Percentiles rank a stretch among this genome's conserved stretches.
Evolutionary conservation across 2,329 filamentous ascomycete genomes (phyloP).

Genomic region (Ophiostoma populinum): DNA sequence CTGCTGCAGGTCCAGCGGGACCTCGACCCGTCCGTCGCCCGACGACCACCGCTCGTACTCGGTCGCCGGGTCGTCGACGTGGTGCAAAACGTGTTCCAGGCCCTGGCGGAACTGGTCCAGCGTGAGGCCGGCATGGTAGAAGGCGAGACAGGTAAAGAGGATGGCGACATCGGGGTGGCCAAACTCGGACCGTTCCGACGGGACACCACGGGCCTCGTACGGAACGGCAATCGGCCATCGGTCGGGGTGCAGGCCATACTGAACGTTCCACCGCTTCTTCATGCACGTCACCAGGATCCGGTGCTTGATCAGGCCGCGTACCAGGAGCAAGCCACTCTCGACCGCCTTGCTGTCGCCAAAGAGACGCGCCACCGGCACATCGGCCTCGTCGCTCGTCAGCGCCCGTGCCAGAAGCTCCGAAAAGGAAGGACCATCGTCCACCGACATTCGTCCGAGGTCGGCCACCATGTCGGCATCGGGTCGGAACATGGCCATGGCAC

Average conservation of each 20-base stretch:
- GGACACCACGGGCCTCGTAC: slow-evolving; percentile 47
- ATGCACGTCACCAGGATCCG: slow-evolving; percentile 41
- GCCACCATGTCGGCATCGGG: neutral
- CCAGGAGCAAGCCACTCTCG: slow-evolving; percentile 25
- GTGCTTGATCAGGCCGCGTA: slow-evolving; percentile 46
- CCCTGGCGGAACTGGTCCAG: slow-evolving; percentile 29
- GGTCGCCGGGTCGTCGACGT: slow-evolving; percentile 34
- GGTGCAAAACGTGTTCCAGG: slow-evolving; percentile 31
- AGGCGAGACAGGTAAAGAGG: slow-evolving; percentile 44
- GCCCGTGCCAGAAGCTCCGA: neutral
- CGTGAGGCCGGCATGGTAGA: slow-evolving; percentile 45
- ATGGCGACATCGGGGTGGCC: slow-evolving; percentile 52
- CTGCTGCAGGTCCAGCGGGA: slow-evolving; percentile 29
- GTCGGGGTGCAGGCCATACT: slow-evolving; percentile 38
- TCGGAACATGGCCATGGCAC: slow-evolving; percentile 15
- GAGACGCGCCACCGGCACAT: neutral
- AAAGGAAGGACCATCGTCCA: too few relatives aligned
- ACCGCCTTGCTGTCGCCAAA: slow-evolving; percentile 1
- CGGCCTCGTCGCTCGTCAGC: neutral
- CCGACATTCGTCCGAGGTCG: too few relatives aligned
- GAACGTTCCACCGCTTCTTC: slow-evolving; percentile 49
- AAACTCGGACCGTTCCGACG: slow-evolving; percentile 45
- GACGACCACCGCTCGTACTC: slow-evolving; percentile 37
- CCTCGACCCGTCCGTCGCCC: slow-evolving; percentile 14
- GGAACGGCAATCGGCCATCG: slow-evolving; percentile 49